Base-by-base conservation (phyloP, 73 alveolate species). In the Tetrahymena borealis region DNA sequence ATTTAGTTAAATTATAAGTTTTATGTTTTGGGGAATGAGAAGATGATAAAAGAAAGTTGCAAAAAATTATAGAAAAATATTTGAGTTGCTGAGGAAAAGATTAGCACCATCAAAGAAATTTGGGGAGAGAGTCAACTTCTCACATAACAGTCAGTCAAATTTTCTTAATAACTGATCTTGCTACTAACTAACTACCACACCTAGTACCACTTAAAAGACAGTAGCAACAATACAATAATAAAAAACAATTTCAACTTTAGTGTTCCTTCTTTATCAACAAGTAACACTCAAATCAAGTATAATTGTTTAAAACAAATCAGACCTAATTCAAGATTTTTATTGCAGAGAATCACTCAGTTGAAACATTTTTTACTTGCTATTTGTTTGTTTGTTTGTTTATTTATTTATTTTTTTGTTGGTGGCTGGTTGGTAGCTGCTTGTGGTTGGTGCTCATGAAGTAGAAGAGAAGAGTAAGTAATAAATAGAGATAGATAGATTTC, bases 61-160 rank as follows among this genome's bases (percentile, higher is more conserved):
- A 15, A 18, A 60, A 60, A 60, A 60, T 60, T 60, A 42, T 60
- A 60, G 28, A 60, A 15, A 18, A 60, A 60, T 60, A 28, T n/a
- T 60, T 60, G 85, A 60, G 85, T 60, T 60, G 85, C 85, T 60
- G 85, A 60, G 85, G 85, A 60, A 60, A 60, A 60, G 85, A 60
- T 60, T 60, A 60, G 85, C 85, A 60, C 85, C 85, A 60, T 60
- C 85, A 60, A 60, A 60, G 38, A 2, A 5, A 24, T 60, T 60
- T 60, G 85, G 85, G 85, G 85, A 60, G 28, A n/a, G n/a, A 60
- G 36, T 35, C n/a, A 35, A 60, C 85, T 60, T 60, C 85, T 60
- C 85, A 60, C n/a, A 60, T 60, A 28, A n/a, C n/a, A n/a, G n/a
- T n/a, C 85, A 60, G 85, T 60, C 85, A 60, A 60, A 60, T 60